A percentile compares a stretch with the other conserved stretches of the same genome.
Evolutionary conservation across 2,329 filamentous ascomycete species (phyloP).

Genomic region (Magnaporthales sp.): DNA sequence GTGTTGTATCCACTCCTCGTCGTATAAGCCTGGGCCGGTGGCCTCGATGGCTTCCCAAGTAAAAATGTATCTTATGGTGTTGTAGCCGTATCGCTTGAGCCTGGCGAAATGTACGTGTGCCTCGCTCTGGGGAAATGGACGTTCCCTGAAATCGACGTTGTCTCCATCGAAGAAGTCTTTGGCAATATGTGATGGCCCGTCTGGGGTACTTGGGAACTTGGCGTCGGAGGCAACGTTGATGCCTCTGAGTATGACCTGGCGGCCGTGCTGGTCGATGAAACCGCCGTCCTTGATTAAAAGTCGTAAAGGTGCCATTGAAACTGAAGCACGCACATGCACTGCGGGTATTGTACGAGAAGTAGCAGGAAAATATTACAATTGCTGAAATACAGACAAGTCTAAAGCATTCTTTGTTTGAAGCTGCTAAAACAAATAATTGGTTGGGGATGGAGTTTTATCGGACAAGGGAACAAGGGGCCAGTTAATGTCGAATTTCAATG

Average conservation of each 20-base stretch:
- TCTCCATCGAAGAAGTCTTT: constrained; percentile 89
- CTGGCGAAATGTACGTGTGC: constrained; percentile 80
- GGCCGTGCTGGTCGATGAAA: constrained; percentile 73
- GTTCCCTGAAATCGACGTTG: constrained; percentile 76
- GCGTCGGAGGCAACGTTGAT: constrained; percentile 91
- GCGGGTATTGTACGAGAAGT: neutral
- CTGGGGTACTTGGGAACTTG: constrained; percentile 76
- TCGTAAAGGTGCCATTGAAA: constrained; percentile 61
- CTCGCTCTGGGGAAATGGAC: constrained; percentile 77
- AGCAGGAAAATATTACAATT: neutral
- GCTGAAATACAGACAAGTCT: neutral
- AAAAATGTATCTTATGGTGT: constrained; percentile 92
- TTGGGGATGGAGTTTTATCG: neutral
- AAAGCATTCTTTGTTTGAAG: neutral
- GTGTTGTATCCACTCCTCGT: constrained; percentile 87
- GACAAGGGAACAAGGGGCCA: neutral
- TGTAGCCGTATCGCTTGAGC: constrained; percentile 85
- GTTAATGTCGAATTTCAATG: neutral
- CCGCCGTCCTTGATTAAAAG: constrained; percentile 77
- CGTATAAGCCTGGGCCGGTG: constrained; percentile 81
- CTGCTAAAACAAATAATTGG: neutral
- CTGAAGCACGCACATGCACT: neutral
- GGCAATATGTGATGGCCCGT: constrained; percentile 69
- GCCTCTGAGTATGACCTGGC: constrained; percentile 81
- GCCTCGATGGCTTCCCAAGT: constrained; percentile 99